Evolutionary conservation across 2,329 filamentous ascomycete genomes (phyloP), one percentile per base, ranked within the genome.

Genomic region (Ophiostoma ulmi): DNA sequence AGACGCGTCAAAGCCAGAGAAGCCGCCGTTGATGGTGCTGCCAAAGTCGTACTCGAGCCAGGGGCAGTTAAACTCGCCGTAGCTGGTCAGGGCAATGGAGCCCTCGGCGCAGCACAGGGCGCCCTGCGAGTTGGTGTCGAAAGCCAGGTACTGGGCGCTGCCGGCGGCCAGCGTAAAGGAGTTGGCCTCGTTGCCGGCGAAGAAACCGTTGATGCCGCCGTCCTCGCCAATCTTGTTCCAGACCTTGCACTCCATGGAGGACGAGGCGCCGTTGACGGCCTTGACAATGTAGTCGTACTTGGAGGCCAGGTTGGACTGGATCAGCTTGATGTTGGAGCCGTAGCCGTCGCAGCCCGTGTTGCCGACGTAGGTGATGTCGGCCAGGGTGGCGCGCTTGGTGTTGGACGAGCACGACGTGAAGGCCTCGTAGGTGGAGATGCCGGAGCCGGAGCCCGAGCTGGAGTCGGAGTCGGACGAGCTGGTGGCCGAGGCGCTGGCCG

Each of bases 191-290:
- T 79, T 79, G 69, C 73, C 72, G 52, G 70, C 72, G 78, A 82
- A 86, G 80, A 83, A 83, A 74, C 84, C 84, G 75, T 84, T 79
- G 76, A 85, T 80, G 48, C 72, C 71, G 55, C 80, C 79, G 66
- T 79, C 74, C 17, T 78, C 76, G 64, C 84, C 84, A 70, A 85
- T 84, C 83, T 86, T 86, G 82, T 84, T 83, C 79, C 78, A 85
- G 80, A 80, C 82, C 48, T 75, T 75, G 76, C 84, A 85, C 63
- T 77, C 58, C 70, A 79, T 78, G 64, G 75, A 67, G 63, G 72
- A 68, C 48, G 68, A 68, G 73, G 70, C 76, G 69, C 78, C 77
- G 68, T 78, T 80, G 76, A 76, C 77, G 76, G 84, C 83, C 73
- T 78, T 78, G 72, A 79, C 73, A 26, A 78, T 78, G 80, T 85